These are phyloP conservation scores for Lolium perenne DNA, from an alignment of 176 grass and related monocot genomes.

Conservation along the genomic window DNA sequence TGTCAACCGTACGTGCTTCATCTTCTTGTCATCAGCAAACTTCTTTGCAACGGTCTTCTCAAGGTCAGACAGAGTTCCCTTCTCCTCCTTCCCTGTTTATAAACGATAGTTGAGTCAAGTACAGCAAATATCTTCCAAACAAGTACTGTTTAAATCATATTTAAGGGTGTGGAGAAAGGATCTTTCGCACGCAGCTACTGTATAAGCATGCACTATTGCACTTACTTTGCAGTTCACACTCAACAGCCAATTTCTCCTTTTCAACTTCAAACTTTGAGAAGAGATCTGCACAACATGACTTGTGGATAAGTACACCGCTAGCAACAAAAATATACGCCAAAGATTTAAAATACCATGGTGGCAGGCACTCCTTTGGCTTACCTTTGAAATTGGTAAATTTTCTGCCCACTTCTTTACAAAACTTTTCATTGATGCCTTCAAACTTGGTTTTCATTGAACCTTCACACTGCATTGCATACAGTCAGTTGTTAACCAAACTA, in stretches of 20 bases:
- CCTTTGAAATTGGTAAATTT: slow-evolving; percentile 65
- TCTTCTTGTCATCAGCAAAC: slow-evolving; percentile 75
- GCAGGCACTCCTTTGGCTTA: slow-evolving; percentile 27
- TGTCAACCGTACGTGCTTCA: neutral
- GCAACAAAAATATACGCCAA: too few relatives aligned
- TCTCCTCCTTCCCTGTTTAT: slow-evolving; percentile 84
- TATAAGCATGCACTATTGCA: neutral
- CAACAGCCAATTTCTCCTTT: slow-evolving; percentile 75
- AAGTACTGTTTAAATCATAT: slow-evolving; percentile 20
- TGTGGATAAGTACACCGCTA: neutral
- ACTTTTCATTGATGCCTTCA: slow-evolving; percentile 76
- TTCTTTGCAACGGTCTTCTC: slow-evolving; percentile 75
- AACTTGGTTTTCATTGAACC: slow-evolving; percentile 80
- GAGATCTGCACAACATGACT: slow-evolving; percentile 56
- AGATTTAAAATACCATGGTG: neutral
- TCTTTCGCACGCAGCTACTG: neutral
- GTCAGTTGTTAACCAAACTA: slow-evolving; percentile 25
- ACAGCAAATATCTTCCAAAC: neutral
- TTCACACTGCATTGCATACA: slow-evolving; percentile 66
- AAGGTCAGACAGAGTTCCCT: slow-evolving; percentile 67
- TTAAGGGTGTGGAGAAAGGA: too few relatives aligned
- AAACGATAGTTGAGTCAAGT: neutral
- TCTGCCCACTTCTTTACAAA: slow-evolving; percentile 76
- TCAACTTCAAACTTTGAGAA: slow-evolving; percentile 93
- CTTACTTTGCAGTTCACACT: slow-evolving; percentile 86